Percentiles rank a stretch among this genome's conserved stretches.
Evolutionary conservation across 441 rosid species (phyloP).

Genomic region (Viola pubescens): DNA sequence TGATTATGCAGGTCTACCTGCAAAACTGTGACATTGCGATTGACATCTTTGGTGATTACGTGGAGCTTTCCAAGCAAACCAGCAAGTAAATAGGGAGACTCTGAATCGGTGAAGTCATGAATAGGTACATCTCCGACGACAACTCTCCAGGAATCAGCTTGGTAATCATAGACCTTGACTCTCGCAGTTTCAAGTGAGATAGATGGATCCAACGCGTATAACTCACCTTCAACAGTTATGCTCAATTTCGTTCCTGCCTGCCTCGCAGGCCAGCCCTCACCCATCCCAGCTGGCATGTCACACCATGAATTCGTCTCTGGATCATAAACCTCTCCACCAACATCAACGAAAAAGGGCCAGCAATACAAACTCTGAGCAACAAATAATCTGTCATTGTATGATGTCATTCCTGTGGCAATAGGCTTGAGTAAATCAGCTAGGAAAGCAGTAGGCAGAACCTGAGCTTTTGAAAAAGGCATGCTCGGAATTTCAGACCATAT

Average conservation of each 20-base stretch:
- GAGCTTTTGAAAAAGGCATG: conserved; percentile 86
- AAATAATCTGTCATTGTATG: conserved; percentile 70
- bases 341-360: conserved; percentile 92
- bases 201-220: conserved; percentile 78
- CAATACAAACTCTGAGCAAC: conserved; percentile 90
- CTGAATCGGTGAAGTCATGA: conserved; percentile 46
- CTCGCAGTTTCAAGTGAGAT: conserved; percentile 53
- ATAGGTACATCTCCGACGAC: conserved; percentile 62
- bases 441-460: conserved; percentile 68
- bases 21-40: conserved; percentile 37
- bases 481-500: conserved; percentile 67
- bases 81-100: conserved; percentile 77
- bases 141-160: conserved; percentile 78
- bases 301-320: conserved; percentile 64
- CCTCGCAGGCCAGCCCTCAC: conserved; percentile 90
- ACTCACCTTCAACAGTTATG: conserved; percentile 57
- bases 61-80: conserved; percentile 78
- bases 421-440: conserved; percentile 75
- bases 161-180: conserved; percentile 73
- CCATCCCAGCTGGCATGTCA: conserved; percentile 93
- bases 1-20: conserved; percentile 47
- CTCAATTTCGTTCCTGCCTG: conserved; percentile 82
- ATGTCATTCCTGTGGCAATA: conserved; percentile 86
- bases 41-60: conserved; percentile 63
- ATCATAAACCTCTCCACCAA: conserved; percentile 83